Evolutionary conservation across 495 filamentous ascomycete genomes (phyloP).

Genomic region (Neurospora sp.): DNA sequence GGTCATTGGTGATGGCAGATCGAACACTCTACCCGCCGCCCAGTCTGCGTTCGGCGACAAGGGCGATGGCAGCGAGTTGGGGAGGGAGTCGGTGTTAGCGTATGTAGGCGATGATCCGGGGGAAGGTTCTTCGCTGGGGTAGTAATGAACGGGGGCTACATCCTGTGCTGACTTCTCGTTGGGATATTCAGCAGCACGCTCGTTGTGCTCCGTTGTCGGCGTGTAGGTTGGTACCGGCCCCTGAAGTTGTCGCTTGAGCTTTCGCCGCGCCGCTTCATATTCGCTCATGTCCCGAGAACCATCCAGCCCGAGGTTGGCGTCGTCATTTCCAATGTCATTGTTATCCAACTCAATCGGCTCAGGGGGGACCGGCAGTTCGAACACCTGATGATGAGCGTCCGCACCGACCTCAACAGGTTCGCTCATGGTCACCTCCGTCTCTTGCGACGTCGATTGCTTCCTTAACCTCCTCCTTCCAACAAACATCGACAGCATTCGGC

Average conservation of each 20-base stretch:
- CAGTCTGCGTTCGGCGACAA: slow-evolving; percentile 34
- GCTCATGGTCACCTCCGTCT: slow-evolving; percentile 9
- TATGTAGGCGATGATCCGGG: slow-evolving; percentile 33
- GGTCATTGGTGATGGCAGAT: slow-evolving; percentile 32
- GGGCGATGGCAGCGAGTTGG: slow-evolving; percentile 34
- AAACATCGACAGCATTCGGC: slow-evolving; percentile 24
- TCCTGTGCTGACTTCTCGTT: slow-evolving; percentile 29
- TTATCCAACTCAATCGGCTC: slow-evolving; percentile 41
- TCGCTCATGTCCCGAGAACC: slow-evolving; percentile 16
- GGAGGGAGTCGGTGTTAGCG: slow-evolving; percentile 26
- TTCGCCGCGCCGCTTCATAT: slow-evolving; percentile 35
- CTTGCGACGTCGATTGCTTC: slow-evolving; percentile 7
- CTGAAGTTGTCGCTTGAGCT: slow-evolving; percentile 34
- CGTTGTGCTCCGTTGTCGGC: slow-evolving; percentile 3
- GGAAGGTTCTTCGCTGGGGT: slow-evolving; percentile 27
- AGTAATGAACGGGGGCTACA: slow-evolving; percentile 27
- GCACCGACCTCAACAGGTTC: slow-evolving; percentile 35
- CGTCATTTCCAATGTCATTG: slow-evolving; percentile 20
- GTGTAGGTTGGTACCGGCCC: slow-evolving; percentile 29
- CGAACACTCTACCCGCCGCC: slow-evolving; percentile 22
- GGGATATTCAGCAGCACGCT: neutral
- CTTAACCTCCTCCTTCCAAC: slow-evolving; percentile 20
- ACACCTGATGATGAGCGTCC: slow-evolving; percentile 36
- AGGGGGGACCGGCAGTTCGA: slow-evolving; percentile 36
- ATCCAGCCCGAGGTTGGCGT: slow-evolving; percentile 24